phyloP scores from a whole-genome alignment of 768 basidiomycete genomes.

The Pleurotus tuber-regium region DNA sequence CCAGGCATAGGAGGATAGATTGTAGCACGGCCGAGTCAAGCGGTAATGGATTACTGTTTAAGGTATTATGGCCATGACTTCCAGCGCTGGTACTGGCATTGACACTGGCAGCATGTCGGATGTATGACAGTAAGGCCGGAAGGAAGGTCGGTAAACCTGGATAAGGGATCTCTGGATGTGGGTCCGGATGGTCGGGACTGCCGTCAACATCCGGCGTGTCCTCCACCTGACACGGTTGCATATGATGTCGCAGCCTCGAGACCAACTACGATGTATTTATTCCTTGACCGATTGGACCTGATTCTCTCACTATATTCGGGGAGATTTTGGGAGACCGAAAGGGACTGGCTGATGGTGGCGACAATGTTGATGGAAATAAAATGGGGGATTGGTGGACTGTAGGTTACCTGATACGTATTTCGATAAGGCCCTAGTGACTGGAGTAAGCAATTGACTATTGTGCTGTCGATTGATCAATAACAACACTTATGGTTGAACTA shows the following conservation, averaged over 20 bases:
- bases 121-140: constrained; percentile 44
- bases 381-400: not conserved
- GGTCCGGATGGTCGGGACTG: not conserved
- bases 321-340: not conserved
- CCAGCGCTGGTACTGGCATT: not conserved
- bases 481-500: no score
- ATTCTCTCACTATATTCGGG: no score
- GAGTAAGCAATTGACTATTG: not conserved
- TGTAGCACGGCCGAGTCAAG: constrained; percentile 66
- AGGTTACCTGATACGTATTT: not conserved
- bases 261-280: not conserved
- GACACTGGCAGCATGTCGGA: constrained; percentile 33
- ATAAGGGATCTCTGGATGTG: constrained; percentile 25
- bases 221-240: not conserved
- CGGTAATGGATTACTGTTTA: constrained; percentile 40
- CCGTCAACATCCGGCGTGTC: not conserved
- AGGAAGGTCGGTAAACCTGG: constrained; percentile 47
- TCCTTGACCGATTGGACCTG: not conserved
- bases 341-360: constrained; percentile 12
- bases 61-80: constrained; percentile 16
- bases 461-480: not conserved
- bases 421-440: no score
- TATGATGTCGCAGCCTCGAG: not conserved
- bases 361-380: not conserved
- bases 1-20: constrained; percentile 61